Conservation (phyloP, 2,329 filamentous ascomycete species). For the Colletotrichum chrysophilum region DNA sequence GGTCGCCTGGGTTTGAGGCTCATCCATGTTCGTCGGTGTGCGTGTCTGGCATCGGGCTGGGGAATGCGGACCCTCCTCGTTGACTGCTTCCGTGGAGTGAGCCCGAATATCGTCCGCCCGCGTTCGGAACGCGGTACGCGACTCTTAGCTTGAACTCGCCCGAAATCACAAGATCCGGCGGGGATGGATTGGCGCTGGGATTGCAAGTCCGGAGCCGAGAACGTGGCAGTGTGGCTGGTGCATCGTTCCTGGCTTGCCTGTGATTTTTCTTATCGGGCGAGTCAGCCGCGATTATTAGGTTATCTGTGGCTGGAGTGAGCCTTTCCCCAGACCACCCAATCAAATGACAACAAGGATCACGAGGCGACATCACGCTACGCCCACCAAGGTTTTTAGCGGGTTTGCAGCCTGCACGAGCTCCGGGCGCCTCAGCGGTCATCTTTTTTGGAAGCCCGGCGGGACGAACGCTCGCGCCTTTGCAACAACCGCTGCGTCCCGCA, state of each 20-base stretch:
- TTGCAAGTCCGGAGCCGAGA: background rate
- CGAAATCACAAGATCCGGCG: background rate
- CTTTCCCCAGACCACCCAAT: background rate
- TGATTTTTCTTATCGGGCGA: background rate
- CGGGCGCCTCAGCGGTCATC: constrained; percentile 14
- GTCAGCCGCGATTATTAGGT: background rate
- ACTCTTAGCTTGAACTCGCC: background rate
- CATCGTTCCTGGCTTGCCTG: background rate
- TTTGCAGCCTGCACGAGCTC: constrained; percentile 20
- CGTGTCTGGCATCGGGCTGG: background rate
- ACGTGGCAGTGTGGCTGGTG: background rate
- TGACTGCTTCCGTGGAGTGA: background rate
- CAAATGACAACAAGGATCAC: constrained; percentile 20
- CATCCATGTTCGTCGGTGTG: constrained; percentile 28
- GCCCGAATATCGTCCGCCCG: background rate
- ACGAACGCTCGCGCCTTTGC: constrained; percentile 13
- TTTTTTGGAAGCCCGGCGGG: constrained; percentile 12
- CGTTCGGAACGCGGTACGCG: constrained; percentile 8
- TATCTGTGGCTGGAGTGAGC: background rate
- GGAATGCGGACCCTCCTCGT: background rate
- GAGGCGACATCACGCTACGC: constrained; percentile 22
- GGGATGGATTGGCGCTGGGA: background rate
- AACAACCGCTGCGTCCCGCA: background rate
- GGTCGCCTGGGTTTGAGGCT: constrained; percentile 1
- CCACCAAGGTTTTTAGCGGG: constrained; percentile 14